phyloP scores from a whole-genome alignment of 2,329 filamentous ascomycete genomes.

The Coniella vitis region DNA sequence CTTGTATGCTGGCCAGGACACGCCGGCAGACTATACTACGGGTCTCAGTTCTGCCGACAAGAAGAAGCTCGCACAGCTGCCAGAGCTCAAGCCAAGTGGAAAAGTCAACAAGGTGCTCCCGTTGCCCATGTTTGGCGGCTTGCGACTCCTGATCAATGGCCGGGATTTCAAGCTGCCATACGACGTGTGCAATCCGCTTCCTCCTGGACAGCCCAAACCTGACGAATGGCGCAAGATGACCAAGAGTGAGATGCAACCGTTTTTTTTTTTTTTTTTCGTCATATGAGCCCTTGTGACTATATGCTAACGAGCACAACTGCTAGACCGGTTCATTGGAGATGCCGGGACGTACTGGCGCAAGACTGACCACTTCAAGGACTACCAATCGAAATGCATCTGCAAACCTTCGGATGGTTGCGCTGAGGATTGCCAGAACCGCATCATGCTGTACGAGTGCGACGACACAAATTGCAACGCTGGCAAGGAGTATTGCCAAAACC shows the following conservation, averaged over 20 bases:
- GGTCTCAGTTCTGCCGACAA: conserved; percentile 45
- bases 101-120: conserved; percentile 57
- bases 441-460: conserved; percentile 97
- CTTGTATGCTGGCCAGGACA: conserved; percentile 76
- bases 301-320: conserved; percentile 14
- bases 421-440: conserved; percentile 86
- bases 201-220: conserved; percentile 80
- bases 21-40: conserved; percentile 38
- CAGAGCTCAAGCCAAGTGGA: conserved; percentile 38
- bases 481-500: conserved; percentile 70
- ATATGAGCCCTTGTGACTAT: not conserved
- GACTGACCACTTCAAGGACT: conserved; percentile 65
- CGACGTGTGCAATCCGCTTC: conserved; percentile 81
- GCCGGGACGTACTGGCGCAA: conserved; percentile 77
- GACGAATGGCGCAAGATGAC: conserved; percentile 89
- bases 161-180: conserved; percentile 85
- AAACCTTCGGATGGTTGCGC: conserved; percentile 72
- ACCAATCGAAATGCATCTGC: conserved; percentile 73
- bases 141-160: conserved; percentile 62
- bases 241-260: conserved; percentile 58
- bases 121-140: conserved; percentile 70
- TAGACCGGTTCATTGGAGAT: conserved; percentile 86
- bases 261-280: no score
- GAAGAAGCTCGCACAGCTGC: conserved; percentile 41
- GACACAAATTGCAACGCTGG: conserved; percentile 79